Percentiles rank a stretch among this genome's conserved stretches.
phyloP scores from a whole-genome alignment of 129 eudicot species.

The Chrysanthemum seticuspe region DNA sequence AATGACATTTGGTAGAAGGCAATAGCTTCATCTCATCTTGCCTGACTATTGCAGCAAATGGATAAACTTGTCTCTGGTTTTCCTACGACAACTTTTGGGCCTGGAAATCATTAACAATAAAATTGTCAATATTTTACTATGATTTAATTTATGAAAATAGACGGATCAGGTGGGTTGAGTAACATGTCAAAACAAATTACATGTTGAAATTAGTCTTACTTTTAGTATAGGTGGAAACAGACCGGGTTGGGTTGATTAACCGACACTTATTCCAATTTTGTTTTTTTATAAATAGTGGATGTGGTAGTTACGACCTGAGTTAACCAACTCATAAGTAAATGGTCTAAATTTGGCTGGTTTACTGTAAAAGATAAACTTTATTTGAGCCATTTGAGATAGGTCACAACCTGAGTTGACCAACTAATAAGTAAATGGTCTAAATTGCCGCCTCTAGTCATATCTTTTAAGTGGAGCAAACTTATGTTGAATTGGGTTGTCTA shows the following conservation, averaged over 20 bases:
- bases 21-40: constrained; percentile 92
- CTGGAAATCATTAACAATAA: constrained; percentile 32
- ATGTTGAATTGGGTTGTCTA: no score
- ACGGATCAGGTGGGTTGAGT: not conserved
- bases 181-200: not conserved
- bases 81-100: constrained; percentile 69
- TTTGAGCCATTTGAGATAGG: no score
- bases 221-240: not conserved
- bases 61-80: constrained; percentile 84
- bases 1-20: constrained; percentile 83
- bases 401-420: no score
- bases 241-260: not conserved
- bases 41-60: constrained; percentile 96
- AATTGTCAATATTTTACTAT: not conserved
- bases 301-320: no score
- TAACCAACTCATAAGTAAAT: no score
- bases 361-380: no score
- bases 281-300: not conserved
- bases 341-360: no score
- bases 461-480: no score
- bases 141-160: not conserved
- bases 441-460: no score
- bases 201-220: not conserved
- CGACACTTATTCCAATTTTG: not conserved
- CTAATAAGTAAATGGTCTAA: no score